Base-by-base conservation (phyloP, 2,329 filamentous ascomycete genomes). In the Alternaria burnsii region DNA sequence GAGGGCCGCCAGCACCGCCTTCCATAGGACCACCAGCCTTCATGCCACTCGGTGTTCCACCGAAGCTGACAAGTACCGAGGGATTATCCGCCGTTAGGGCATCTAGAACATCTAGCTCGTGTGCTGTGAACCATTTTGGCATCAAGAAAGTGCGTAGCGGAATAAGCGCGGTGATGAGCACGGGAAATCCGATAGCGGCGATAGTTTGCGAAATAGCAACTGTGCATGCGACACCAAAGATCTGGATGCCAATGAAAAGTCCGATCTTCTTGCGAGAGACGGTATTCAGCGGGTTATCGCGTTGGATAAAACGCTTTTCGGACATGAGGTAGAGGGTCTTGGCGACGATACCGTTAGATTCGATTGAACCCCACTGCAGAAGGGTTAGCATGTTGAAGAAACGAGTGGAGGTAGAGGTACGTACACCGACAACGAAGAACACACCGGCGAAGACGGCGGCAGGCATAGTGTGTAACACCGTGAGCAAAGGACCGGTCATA, bases 201-300 rank as follows among this genome's bases (percentile, higher is more conserved):
- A 87, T 83, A 0, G 85, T 87, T 67, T 87, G 84, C 0, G 84
- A 85, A 47, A 87, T 83, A 1, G 83, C 85, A 2, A 87, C 83
- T 34, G 80, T 83, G 22, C 80, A 79, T 0, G 80, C 79, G 14
- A 87, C 83, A 2, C 80, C 82, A 9, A 83, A 48, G 4, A 83
- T 64, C 66, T 87, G 84, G 28, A 84, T 79, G 20, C 74, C 76
- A 10, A 86, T 78, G 69, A 82, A 87, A 12, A 82, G 78, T 24
- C 74, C 55, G 28, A 87, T 84, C 43, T 83, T 82, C 12, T 72
- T 74, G 24, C 77, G 79, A 0, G 72, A 75, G 2, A 87, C 66
- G 1, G 64, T 72, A 5, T 80, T 76, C 3, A 86, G 74, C 0
- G 81, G 81, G 22, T 87, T 81, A 9, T 78, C 74, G 0, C 79